Evolutionary conservation across 1,284 basidiomycete genomes (phyloP).

Genomic region (Dichomitus squalens): DNA sequence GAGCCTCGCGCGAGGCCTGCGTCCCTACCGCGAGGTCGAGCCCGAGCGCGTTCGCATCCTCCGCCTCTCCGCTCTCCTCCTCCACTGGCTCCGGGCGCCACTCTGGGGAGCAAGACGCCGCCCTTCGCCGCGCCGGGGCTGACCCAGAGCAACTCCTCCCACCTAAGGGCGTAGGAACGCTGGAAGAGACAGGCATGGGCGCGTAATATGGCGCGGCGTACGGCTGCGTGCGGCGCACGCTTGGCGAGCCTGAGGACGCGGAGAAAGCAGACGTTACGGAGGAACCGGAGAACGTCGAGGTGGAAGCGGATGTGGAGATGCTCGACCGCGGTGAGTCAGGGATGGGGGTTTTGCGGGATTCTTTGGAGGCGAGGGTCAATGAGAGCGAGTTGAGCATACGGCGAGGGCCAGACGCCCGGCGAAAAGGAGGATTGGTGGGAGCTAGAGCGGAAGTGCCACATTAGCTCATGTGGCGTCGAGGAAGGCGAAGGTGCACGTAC

Average conservation of each 20-base stretch:
- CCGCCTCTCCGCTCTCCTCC: constrained; percentile 18
- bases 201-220: constrained; percentile 45
- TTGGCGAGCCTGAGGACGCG: constrained; percentile 10
- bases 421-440: constrained; percentile 2
- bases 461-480: background rate
- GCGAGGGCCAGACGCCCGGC: constrained; percentile 4
- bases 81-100: constrained; percentile 15
- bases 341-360: background rate
- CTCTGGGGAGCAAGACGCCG: constrained; percentile 12
- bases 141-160: background rate
- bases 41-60: constrained; percentile 9
- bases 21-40: constrained; percentile 7
- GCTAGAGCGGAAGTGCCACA: background rate
- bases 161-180: no score
- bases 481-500: constrained; percentile 7
- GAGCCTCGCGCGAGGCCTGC: background rate
- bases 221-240: constrained; percentile 41
- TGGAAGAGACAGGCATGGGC: constrained; percentile 30
- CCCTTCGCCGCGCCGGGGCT: background rate
- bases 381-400: constrained; percentile 18
- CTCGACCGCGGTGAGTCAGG: constrained; percentile 21
- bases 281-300: constrained; percentile 16
- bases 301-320: constrained; percentile 16
- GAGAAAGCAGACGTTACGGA: constrained; percentile 12
- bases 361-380: constrained; percentile 2